These are phyloP conservation scores for Boletus vinaceobasis DNA, from an alignment of 768 basidiomycete species.

Conservation along the genomic window DNA sequence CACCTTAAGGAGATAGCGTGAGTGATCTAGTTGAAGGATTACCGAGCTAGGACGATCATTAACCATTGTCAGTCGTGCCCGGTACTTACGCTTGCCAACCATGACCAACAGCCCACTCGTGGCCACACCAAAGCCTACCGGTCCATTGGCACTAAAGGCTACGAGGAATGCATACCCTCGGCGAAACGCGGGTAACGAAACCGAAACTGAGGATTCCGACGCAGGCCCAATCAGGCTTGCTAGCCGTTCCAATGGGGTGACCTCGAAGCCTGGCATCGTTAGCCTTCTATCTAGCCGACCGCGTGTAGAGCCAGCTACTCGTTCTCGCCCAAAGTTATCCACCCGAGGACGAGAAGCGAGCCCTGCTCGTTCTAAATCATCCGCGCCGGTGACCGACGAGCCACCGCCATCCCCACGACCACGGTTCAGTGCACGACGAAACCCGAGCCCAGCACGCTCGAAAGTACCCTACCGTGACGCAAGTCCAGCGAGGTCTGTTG, in stretches of 20 bases:
- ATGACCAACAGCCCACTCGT: slow-evolving; percentile 39
- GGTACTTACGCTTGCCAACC: slow-evolving; percentile 73
- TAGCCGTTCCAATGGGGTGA: slow-evolving; percentile 25
- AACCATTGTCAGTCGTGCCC: slow-evolving; percentile 58
- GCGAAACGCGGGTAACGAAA: slow-evolving; percentile 23
- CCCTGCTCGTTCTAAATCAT: slow-evolving; percentile 30
- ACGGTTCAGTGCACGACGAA: slow-evolving; percentile 36
- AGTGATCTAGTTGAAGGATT: slow-evolving; percentile 34
- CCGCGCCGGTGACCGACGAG: slow-evolving; percentile 20
- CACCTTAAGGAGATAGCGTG: slow-evolving; percentile 82
- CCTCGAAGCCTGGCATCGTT: slow-evolving; percentile 33
- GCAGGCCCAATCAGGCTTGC: slow-evolving; percentile 24
- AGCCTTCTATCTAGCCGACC: slow-evolving; percentile 37
- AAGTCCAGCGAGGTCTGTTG: slow-evolving; percentile 27
- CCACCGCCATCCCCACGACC: slow-evolving; percentile 30
- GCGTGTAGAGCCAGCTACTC: slow-evolving; percentile 24
- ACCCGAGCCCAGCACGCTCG: slow-evolving; percentile 39
- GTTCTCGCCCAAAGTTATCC: slow-evolving; percentile 26
- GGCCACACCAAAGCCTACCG: slow-evolving; percentile 28
- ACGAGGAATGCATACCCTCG: slow-evolving; percentile 32
- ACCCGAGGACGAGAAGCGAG: slow-evolving; percentile 30
- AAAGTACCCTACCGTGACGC: slow-evolving; percentile 26
- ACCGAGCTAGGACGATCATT: slow-evolving; percentile 23
- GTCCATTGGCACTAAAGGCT: slow-evolving; percentile 24
- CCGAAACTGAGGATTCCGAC: slow-evolving; percentile 33